phyloP scores from a whole-genome alignment of 495 filamentous ascomycete species.

The Aeminium ludgeri region DNA sequence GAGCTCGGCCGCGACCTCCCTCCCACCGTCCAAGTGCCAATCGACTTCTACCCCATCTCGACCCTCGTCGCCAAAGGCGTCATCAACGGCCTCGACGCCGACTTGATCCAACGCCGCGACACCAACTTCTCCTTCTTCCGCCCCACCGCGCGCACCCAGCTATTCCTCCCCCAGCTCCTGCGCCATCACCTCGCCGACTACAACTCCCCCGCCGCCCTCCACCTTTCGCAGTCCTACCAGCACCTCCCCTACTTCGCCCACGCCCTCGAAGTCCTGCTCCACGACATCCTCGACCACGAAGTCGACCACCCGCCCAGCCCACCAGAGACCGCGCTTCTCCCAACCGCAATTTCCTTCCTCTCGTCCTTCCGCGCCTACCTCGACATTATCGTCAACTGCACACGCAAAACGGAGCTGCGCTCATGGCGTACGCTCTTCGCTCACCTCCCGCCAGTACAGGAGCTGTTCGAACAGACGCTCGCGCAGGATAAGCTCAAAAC shows the following conservation, averaged over 20 bases:
- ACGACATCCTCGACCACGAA: constrained; percentile 87
- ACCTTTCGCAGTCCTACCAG: constrained; percentile 65
- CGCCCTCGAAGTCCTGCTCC: constrained; percentile 78
- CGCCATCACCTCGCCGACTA: constrained; percentile 55
- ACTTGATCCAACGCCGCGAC: constrained; percentile 80
- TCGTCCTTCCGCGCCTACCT: constrained; percentile 80
- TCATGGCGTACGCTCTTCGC: constrained; percentile 89
- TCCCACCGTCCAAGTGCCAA: constrained; percentile 42
- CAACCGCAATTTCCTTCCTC: constrained; percentile 73
- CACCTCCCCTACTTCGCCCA: constrained; percentile 81
- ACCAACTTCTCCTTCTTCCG: constrained; percentile 73
- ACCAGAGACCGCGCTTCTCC: constrained; percentile 53
- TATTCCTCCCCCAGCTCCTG: constrained; percentile 80
- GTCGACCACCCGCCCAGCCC: constrained; percentile 47
- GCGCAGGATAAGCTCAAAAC: constrained; percentile 77
- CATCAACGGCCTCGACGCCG: constrained; percentile 75
- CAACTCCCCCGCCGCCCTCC: constrained; percentile 56
- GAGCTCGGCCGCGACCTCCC: constrained; percentile 46
- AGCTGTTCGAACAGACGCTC: constrained; percentile 82
- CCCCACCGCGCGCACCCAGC: constrained; percentile 28
- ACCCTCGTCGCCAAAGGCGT: constrained; percentile 70
- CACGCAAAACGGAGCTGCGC: constrained; percentile 87
- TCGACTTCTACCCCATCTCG: constrained; percentile 93
- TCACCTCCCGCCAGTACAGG: constrained; percentile 72
- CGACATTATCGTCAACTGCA: constrained; percentile 93